Conservation (phyloP, 495 filamentous ascomycete genomes). For the Penicillium samsonianum region DNA sequence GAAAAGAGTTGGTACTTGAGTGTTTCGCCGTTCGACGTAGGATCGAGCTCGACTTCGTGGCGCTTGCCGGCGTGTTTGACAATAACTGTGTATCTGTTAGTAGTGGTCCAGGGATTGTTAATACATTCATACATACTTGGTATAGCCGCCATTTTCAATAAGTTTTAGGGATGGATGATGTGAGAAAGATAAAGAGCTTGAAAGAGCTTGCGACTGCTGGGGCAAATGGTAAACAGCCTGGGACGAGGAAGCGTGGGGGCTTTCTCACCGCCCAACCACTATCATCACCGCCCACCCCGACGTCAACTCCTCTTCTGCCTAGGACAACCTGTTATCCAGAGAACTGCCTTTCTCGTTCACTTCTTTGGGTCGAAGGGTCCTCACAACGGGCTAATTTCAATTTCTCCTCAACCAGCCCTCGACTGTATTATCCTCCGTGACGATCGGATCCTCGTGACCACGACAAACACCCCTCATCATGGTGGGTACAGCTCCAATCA, state of each 20-base stretch:
- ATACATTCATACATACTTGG: conserved; percentile 48
- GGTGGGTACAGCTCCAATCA: conserved; percentile 17
- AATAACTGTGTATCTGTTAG: conserved; percentile 63
- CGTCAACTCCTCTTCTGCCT: conserved; percentile 16
- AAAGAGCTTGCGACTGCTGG: conserved; percentile 28
- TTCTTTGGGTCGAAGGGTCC: conserved; percentile 1
- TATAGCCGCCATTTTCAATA: conserved; percentile 58
- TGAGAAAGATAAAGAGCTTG: conserved; percentile 17
- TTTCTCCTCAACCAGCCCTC: background rate
- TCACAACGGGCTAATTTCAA: background rate
- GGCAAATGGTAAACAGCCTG: conserved; percentile 37
- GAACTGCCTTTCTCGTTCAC: background rate
- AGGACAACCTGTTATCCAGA: conserved; percentile 9
- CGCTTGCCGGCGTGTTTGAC: conserved; percentile 95
- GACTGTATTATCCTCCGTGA: background rate
- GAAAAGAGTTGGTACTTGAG: conserved; percentile 96
- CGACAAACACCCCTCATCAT: conserved; percentile 18
- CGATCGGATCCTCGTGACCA: background rate
- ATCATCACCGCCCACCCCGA: conserved; percentile 20
- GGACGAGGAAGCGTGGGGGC: conserved; percentile 38
- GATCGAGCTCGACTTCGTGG: conserved; percentile 89
- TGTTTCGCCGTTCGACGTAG: conserved; percentile 79
- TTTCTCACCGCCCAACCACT: conserved; percentile 44
- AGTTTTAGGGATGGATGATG: conserved; percentile 14
- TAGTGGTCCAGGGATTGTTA: conserved; percentile 4